Conservation (phyloP, 805 yeast genomes). For the Starmerella powellii region DNA sequence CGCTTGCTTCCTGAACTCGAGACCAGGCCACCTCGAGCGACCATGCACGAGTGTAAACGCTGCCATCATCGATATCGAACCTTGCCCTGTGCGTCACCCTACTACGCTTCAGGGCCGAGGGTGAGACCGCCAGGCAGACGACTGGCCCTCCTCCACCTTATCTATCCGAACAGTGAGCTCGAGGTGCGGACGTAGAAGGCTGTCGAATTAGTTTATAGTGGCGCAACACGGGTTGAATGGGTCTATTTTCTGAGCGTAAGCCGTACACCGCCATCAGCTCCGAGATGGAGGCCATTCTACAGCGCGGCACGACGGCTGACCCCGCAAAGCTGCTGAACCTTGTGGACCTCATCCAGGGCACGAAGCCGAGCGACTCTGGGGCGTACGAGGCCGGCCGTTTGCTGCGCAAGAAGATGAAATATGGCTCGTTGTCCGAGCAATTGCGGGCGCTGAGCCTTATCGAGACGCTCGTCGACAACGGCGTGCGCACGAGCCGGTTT, state of each 20-base stretch:
- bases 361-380: slow-evolving; percentile 28
- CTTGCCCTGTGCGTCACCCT: too few relatives aligned
- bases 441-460: slow-evolving; percentile 53
- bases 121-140: too few relatives aligned
- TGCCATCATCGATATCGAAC: too few relatives aligned
- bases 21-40: too few relatives aligned
- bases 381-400: slow-evolving; percentile 82
- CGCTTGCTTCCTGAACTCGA: too few relatives aligned
- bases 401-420: slow-evolving; percentile 73
- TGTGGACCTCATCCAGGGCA: slow-evolving; percentile 39
- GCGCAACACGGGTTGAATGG: slow-evolving; percentile 15
- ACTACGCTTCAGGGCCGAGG: too few relatives aligned
- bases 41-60: too few relatives aligned
- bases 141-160: too few relatives aligned
- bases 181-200: too few relatives aligned
- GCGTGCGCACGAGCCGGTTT: slow-evolving; percentile 17
- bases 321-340: slow-evolving; percentile 45
- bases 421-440: slow-evolving; percentile 60
- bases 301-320: slow-evolving; percentile 29
- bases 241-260: slow-evolving; percentile 26
- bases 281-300: slow-evolving; percentile 31
- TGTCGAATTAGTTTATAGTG: too few relatives aligned
- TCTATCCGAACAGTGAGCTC: too few relatives aligned
- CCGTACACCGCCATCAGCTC: slow-evolving; percentile 36
- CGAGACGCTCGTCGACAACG: slow-evolving; percentile 48